Percentiles rank a stretch among this genome's conserved stretches.
These are phyloP conservation scores for Spathaspora girioi DNA, from an alignment of 805 yeast genomes.

Conservation along the genomic window DNA sequence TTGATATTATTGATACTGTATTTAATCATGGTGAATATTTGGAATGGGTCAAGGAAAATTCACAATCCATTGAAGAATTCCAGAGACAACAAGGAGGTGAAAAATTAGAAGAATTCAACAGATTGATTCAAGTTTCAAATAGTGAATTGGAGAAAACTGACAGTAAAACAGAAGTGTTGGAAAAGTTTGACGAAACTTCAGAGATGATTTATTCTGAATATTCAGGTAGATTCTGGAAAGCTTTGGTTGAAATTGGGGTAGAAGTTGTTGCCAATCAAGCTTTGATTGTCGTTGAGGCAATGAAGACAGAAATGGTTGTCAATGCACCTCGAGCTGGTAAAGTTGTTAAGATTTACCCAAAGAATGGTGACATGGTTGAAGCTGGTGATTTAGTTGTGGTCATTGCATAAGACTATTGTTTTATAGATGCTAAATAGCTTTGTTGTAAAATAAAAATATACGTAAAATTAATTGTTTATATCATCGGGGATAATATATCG, in stretches of 20 bases:
- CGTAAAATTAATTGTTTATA: no score
- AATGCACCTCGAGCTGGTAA: conserved; percentile 67
- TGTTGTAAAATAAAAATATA: neutral
- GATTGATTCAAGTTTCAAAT: conserved; percentile 76
- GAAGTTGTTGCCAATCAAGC: conserved; percentile 71
- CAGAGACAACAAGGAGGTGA: conserved; percentile 70
- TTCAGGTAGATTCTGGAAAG: conserved; percentile 97
- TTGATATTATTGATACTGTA: conserved; percentile 70
- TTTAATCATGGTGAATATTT: conserved; percentile 81
- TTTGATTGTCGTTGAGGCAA: conserved; percentile 88
- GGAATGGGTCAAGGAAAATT: conserved; percentile 72
- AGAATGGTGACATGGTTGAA: conserved; percentile 93
- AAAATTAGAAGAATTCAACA: conserved; percentile 79
- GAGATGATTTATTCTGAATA: conserved; percentile 87
- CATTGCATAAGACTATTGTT: conserved; percentile 40
- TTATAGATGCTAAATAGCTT: no score
- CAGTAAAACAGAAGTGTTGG: conserved; percentile 44
- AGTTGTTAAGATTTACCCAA: conserved; percentile 68
- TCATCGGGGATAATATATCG: no score
- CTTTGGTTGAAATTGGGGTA: conserved; percentile 77
- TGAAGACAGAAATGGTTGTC: conserved; percentile 97
- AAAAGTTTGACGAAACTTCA: conserved; percentile 67
- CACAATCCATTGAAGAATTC: conserved; percentile 68
- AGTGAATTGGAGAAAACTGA: conserved; percentile 61
- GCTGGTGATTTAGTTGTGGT: conserved; percentile 95